These are phyloP conservation scores for Aspergillus brunneoviolaceus DNA, from an alignment of 2,329 filamentous ascomycete genomes.

Conservation along the genomic window DNA sequence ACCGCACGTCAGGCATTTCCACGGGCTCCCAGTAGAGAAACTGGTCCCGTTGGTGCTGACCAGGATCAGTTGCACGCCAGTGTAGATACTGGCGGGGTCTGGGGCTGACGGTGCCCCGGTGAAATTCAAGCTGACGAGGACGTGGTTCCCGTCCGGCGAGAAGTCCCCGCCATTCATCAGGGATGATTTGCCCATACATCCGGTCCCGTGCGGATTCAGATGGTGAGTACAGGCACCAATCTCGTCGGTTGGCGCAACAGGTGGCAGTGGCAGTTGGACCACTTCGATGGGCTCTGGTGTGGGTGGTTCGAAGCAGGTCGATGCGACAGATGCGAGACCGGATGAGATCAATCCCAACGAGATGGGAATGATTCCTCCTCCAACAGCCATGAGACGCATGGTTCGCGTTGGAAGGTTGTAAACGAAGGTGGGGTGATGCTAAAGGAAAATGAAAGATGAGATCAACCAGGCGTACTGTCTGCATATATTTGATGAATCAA, in stretches of 20 bases:
- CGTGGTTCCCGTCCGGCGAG: slow-evolving; percentile 45
- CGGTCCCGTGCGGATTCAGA: slow-evolving; percentile 39
- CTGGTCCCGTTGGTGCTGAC: too few species aligned
- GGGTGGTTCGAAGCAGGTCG: slow-evolving; percentile 17
- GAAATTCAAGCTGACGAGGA: slow-evolving; percentile 43
- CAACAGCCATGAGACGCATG: too few species aligned
- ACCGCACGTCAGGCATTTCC: slow-evolving; percentile 7
- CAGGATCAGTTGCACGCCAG: slow-evolving; percentile 42
- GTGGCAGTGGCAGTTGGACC: slow-evolving; percentile 40
- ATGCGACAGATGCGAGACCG: too few species aligned
- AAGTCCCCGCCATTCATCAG: slow-evolving; percentile 38
- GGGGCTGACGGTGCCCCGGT: slow-evolving; percentile 44
- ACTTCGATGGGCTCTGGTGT: slow-evolving; percentile 38
- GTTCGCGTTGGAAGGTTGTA: too few species aligned
- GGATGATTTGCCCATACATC: slow-evolving; percentile 34
- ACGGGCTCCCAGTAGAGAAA: too few species aligned
- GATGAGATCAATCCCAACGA: too few species aligned
- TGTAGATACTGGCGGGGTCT: slow-evolving; percentile 44
- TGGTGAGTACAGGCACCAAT: slow-evolving; percentile 34
- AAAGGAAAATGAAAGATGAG: too few species aligned
- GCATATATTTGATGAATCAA: too few species aligned
- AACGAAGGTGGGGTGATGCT: too few species aligned
- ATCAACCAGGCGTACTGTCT: too few species aligned
- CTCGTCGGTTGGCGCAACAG: slow-evolving; percentile 26
- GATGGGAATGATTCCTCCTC: too few species aligned